A percentile compares a stretch with the other conserved stretches of the same genome.
Evolutionary conservation across 1,284 basidiomycete species (phyloP).

Genomic region (Rhodotorula sp.): DNA sequence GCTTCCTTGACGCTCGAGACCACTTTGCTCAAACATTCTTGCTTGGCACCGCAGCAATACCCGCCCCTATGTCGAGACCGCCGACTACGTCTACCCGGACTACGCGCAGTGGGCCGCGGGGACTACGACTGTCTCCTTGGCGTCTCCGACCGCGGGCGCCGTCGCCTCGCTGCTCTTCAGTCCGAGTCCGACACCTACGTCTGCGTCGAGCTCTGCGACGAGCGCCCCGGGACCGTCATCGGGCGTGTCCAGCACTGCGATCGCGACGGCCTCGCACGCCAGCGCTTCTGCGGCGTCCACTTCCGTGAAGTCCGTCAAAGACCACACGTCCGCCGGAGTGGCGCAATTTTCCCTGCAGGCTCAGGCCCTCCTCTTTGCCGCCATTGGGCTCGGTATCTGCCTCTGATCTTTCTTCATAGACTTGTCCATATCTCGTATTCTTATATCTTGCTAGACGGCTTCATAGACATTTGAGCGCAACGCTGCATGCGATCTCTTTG

Average conservation of each 20-base stretch:
- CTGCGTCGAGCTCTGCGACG: neutral
- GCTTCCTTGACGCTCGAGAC: constrained; percentile 22
- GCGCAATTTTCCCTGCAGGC: too few species aligned
- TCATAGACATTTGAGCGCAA: too few species aligned
- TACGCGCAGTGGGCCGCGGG: constrained; percentile 28
- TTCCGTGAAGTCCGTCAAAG: too few species aligned
- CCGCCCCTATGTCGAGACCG: constrained; percentile 53
- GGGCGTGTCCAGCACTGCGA: neutral
- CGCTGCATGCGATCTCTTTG: too few species aligned
- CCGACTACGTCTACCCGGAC: constrained; percentile 33
- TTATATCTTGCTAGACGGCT: too few species aligned
- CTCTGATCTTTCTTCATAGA: too few species aligned
- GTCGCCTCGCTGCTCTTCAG: neutral
- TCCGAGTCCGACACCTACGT: neutral
- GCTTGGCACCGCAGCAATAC: constrained; percentile 46
- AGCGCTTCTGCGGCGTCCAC: too few species aligned
- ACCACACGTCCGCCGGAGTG: too few species aligned
- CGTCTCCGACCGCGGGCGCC: constrained; percentile 23
- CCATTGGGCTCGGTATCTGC: too few species aligned
- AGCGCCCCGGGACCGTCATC: constrained; percentile 1
- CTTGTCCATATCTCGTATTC: too few species aligned
- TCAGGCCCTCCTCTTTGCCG: too few species aligned
- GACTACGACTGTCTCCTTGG: constrained; percentile 25
- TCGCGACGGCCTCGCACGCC: neutral
- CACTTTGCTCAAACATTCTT: constrained; percentile 41